These are phyloP conservation scores for Oidiodendron maius DNA, from an alignment of 495 filamentous ascomycete species.

Conservation along the genomic window DNA sequence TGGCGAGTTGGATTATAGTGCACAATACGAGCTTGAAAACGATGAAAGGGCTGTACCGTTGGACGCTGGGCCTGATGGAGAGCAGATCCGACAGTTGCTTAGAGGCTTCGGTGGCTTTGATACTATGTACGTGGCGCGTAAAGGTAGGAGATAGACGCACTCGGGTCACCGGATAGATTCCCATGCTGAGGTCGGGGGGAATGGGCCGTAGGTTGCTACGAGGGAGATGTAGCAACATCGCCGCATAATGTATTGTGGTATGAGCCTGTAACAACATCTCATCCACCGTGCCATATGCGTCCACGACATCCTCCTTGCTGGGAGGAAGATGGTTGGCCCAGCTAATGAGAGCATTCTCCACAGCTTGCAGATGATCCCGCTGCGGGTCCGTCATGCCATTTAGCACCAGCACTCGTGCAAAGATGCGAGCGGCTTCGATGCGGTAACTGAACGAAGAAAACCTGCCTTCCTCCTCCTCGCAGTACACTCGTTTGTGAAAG, in stretches of 20 bases:
- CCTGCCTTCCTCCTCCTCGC: conserved; percentile 26
- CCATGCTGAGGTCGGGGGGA: conserved; percentile 16
- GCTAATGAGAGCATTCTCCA: conserved; percentile 38
- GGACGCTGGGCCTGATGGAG: conserved; percentile 33
- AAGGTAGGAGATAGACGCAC: conserved; percentile 32
- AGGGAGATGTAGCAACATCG: conserved; percentile 37
- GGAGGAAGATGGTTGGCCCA: conserved; percentile 38
- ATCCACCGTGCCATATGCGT: conserved; percentile 37
- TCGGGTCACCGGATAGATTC: conserved; percentile 9
- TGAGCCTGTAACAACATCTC: conserved; percentile 44
- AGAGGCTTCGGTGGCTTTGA: conserved; percentile 39
- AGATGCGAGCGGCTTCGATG: conserved; percentile 34
- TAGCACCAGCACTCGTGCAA: conserved; percentile 32
- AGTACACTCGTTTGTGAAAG: not conserved
- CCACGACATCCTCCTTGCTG: conserved; percentile 37
- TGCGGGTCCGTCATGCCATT: conserved; percentile 32
- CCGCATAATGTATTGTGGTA: conserved; percentile 32
- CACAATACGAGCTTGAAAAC: not conserved
- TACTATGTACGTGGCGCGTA: conserved; percentile 34
- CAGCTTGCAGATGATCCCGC: conserved; percentile 36
- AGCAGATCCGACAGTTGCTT: conserved; percentile 33
- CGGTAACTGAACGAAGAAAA: conserved; percentile 40
- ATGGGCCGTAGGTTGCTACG: conserved; percentile 33
- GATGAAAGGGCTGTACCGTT: not conserved
- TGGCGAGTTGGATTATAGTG: not conserved